Base-by-base conservation (phyloP, 768 basidiomycete species). In the Termitomyces sp. region DNA sequence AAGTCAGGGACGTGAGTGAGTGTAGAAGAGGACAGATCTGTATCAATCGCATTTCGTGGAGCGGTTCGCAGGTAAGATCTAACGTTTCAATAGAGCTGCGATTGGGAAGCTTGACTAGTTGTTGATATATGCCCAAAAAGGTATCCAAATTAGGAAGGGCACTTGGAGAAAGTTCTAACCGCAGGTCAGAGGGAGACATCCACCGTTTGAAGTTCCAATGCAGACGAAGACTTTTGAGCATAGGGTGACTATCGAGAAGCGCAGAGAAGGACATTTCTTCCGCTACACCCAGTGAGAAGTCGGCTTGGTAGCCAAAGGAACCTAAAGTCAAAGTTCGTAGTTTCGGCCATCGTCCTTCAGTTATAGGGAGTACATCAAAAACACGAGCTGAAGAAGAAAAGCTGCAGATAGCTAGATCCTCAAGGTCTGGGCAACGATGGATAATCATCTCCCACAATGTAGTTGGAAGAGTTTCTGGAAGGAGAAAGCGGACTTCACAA, bases 141-240 rank as follows among this genome's bases (percentile, higher is more conserved):
- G 76, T 75, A 24, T 74, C 72, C 6, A 80, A 62, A 0, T 58
- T 59, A 0, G 76, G 74, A 3, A 78, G 62, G 0, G 73, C 65
- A 1, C 50, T 47, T 43, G 64, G 62, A 26, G 62, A 65, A 14
- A 79, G 67, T 13, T 65, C 62, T 64, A 75, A 66, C 3, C 69
- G 70, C 28, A 76, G 70, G 2, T 63, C 61, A 56, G 72, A 69
- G 1, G 80, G 80, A 1, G 76, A 78, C 68, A 79, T 72, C 78
- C 78, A 80, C 13, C 74, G 67, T 52, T 76, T 76, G 64, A 80
- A 80, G 58, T 78, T 79, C 79, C 80, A 82, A 28, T 77, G 67
- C 44, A 80, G 71, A 11, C 78, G 74, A 32, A 80, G 67, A 57
- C 74, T 76, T 36, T 71, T 75, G 16, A 82, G 65, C 5, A 66